Conservation (phyloP, 1,284 basidiomycete genomes). For the Ceratorhiza oryzae-sativae region DNA sequence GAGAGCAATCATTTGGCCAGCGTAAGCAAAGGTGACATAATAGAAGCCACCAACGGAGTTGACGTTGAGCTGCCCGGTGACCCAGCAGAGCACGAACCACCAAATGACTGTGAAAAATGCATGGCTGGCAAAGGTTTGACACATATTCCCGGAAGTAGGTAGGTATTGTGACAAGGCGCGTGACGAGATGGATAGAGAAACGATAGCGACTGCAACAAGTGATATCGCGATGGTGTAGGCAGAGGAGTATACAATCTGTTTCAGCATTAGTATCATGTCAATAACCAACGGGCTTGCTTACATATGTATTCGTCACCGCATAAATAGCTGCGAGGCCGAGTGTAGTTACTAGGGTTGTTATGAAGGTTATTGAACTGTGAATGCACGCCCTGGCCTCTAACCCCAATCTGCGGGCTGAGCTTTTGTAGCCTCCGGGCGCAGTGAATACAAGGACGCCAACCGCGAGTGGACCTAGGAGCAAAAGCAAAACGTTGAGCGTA, state of each 20-base stretch:
- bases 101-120: constrained; percentile 52
- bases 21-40: constrained; percentile 64
- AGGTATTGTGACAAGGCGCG: constrained; percentile 23
- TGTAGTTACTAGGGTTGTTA: not conserved
- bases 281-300: not conserved
- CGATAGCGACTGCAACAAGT: constrained; percentile 34
- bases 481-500: constrained; percentile 63
- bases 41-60: constrained; percentile 62
- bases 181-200: constrained; percentile 28
- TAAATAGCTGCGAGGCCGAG: constrained; percentile 20
- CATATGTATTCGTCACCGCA: constrained; percentile 34
- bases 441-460: constrained; percentile 56
- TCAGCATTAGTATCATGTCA: not conserved
- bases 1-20: constrained; percentile 59
- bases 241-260: constrained; percentile 43
- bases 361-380: constrained; percentile 29
- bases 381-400: constrained; percentile 17
- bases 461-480: constrained; percentile 67
- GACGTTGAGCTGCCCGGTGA: constrained; percentile 57
- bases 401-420: not conserved
- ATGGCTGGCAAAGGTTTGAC: constrained; percentile 2
- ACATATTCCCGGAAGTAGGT: not conserved
- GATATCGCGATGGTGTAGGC: constrained; percentile 38
- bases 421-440: constrained; percentile 42
- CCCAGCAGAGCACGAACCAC: constrained; percentile 63